phyloP scores from a whole-genome alignment of 768 basidiomycete genomes.

The Leccinum pellstonianum region DNA sequence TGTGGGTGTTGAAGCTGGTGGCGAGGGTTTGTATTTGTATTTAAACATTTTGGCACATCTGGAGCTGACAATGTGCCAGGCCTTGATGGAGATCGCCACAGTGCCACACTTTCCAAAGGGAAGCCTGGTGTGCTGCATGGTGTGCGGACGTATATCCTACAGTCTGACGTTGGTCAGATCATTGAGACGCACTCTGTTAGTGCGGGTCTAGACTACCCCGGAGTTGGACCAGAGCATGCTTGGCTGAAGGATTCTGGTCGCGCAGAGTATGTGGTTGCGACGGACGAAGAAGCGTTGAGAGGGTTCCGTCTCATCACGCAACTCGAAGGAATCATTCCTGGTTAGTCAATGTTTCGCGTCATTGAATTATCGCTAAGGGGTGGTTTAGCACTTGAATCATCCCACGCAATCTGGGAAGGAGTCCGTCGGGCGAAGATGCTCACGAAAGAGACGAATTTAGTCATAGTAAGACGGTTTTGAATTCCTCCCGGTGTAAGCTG shows the following conservation, averaged over 20 bases:
- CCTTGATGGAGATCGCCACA: constrained; percentile 80
- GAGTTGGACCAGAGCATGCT: constrained; percentile 97
- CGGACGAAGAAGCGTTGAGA: constrained; percentile 89
- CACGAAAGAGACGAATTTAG: constrained; percentile 81
- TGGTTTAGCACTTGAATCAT: constrained; percentile 79
- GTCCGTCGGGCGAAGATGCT: constrained; percentile 81
- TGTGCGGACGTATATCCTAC: constrained; percentile 92
- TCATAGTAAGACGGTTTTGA: constrained; percentile 64
- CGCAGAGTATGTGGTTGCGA: constrained; percentile 91
- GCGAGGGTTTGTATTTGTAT: constrained; percentile 66
- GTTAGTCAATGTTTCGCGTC: constrained; percentile 38
- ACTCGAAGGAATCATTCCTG: constrained; percentile 95
- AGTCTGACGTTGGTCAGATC: constrained; percentile 87
- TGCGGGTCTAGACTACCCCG: constrained; percentile 94
- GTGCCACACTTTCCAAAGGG: constrained; percentile 90
- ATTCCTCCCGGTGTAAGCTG: background rate
- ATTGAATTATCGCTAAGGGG: constrained; percentile 7
- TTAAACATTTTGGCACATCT: background rate
- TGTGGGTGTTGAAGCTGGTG: constrained; percentile 95
- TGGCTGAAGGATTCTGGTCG: constrained; percentile 94
- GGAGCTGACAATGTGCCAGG: constrained; percentile 40
- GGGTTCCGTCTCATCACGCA: constrained; percentile 93
- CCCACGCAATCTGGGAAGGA: constrained; percentile 95
- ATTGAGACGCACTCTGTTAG: constrained; percentile 97
- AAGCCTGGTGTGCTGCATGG: constrained; percentile 95